phyloP scores from a whole-genome alignment of 2,329 filamentous ascomycete genomes.

The Fusarium globosum region DNA sequence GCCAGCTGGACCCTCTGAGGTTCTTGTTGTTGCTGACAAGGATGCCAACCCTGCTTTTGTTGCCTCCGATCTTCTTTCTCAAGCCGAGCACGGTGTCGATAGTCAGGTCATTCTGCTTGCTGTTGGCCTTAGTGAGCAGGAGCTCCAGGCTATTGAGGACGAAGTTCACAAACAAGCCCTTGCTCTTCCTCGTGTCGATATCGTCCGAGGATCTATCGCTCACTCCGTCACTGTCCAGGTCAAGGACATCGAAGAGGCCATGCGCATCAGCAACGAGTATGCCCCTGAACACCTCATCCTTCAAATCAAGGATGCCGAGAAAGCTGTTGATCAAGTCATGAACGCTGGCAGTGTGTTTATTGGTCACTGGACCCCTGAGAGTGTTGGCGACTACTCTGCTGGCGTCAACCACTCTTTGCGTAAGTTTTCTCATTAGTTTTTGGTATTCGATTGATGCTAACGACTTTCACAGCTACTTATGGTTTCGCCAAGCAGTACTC shows the following conservation, averaged over 20 bases:
- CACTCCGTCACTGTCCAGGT: slow-evolving; percentile 92
- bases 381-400: slow-evolving; percentile 96
- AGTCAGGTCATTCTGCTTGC: slow-evolving; percentile 94
- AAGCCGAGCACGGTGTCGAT: slow-evolving; percentile 96
- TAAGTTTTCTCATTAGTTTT: slow-evolving; percentile 64
- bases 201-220: slow-evolving; percentile 87
- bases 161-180: slow-evolving; percentile 89
- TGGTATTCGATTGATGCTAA: slow-evolving; percentile 23
- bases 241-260: slow-evolving; percentile 75
- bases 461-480: slow-evolving; percentile 78
- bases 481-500: slow-evolving; percentile 99
- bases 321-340: slow-evolving; percentile 80
- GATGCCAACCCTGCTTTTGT: slow-evolving; percentile 93
- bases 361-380: slow-evolving; percentile 96
- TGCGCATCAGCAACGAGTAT: slow-evolving; percentile 90
- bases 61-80: slow-evolving; percentile 91
- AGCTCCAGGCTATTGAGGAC: slow-evolving; percentile 87
- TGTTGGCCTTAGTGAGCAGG: slow-evolving; percentile 77
- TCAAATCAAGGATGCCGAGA: slow-evolving; percentile 82
- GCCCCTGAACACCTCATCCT: slow-evolving; percentile 97
- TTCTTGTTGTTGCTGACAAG: slow-evolving; percentile 93
- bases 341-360: slow-evolving; percentile 98
- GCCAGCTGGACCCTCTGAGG: slow-evolving; percentile 96
- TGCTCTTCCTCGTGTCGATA: slow-evolving; percentile 89
- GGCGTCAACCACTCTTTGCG: slow-evolving; percentile 97